Conservation (phyloP, 768 basidiomycete genomes). For the Clathrus columnatus region DNA sequence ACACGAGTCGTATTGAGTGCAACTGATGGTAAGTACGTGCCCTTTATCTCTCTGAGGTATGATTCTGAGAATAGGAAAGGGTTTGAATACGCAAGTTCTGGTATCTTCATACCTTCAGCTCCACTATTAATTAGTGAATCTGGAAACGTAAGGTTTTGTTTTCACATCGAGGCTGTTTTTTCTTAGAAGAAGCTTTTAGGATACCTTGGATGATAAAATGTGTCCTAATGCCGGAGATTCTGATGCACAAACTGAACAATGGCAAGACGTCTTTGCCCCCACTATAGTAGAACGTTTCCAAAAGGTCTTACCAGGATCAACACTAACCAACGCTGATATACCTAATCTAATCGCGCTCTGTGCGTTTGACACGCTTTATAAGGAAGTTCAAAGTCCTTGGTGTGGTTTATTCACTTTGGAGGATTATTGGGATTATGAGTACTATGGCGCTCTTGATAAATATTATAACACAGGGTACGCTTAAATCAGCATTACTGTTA, state of each 20-base stretch:
- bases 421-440: conserved; percentile 64
- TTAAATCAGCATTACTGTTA: neutral
- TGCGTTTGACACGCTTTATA: conserved; percentile 67
- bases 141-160: conserved; percentile 27
- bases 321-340: conserved; percentile 46
- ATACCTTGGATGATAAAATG: conserved; percentile 58
- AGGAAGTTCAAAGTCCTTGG: conserved; percentile 46
- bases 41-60: no score
- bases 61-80: conserved; percentile 37
- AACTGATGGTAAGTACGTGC: no score
- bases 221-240: conserved; percentile 50
- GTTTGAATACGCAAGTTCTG: conserved; percentile 45
- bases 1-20: conserved; percentile 60
- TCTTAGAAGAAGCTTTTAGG: conserved; percentile 29
- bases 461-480: conserved; percentile 69
- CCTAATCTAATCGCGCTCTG: conserved; percentile 63
- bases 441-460: conserved; percentile 64
- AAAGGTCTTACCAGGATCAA: conserved; percentile 49
- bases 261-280: conserved; percentile 48
- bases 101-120: conserved; percentile 37
- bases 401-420: conserved; percentile 58
- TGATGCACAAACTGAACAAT: conserved; percentile 36
- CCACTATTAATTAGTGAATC: conserved; percentile 50
- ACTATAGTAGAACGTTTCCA: conserved; percentile 55
- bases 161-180: neutral